phyloP scores from a whole-genome alignment of 129 eudicot genomes.

The Chrysanthemum makinoi region DNA sequence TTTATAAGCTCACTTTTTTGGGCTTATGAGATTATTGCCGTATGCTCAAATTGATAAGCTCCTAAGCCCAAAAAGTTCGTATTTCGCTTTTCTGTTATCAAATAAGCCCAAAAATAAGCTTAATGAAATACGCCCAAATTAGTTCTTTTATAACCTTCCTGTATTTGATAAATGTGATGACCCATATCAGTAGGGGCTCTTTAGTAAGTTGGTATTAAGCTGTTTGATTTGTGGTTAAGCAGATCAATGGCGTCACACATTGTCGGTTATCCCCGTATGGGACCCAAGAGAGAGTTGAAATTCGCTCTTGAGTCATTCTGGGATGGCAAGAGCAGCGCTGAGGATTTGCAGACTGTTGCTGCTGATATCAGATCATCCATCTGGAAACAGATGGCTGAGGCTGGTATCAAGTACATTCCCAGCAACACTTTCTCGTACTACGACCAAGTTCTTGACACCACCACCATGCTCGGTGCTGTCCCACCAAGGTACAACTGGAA shows the following conservation, averaged over 20 bases:
- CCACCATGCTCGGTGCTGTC: conserved; percentile 97
- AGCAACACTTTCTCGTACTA: conserved; percentile 97
- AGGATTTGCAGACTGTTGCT: conserved; percentile 85
- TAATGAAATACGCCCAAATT: background rate
- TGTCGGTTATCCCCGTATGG: conserved; percentile 99
- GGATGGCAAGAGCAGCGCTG: conserved; percentile 97
- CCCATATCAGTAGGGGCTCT: background rate
- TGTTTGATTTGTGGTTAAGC: conserved; percentile 19
- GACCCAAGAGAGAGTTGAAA: conserved; percentile 98
- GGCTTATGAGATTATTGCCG: too few relatives aligned
- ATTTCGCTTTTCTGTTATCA: too few relatives aligned
- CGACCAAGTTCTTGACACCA: conserved; percentile 94
- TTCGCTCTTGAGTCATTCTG: conserved; percentile 98
- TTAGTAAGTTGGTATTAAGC: too few relatives aligned
- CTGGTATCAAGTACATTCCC: conserved; percentile 94
- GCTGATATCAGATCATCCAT: conserved; percentile 90
- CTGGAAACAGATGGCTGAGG: conserved; percentile 96
- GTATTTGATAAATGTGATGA: background rate
- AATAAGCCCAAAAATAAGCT: too few relatives aligned
- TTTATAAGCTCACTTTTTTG: too few relatives aligned
- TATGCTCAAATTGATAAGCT: too few relatives aligned
- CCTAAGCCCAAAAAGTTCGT: too few relatives aligned
- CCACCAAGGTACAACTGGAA: conserved; percentile 87
- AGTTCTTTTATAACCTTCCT: background rate
- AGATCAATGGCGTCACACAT: conserved; percentile 96